phyloP scores from a whole-genome alignment of 2,329 filamentous ascomycete genomes.

The Knufia fluminis region DNA sequence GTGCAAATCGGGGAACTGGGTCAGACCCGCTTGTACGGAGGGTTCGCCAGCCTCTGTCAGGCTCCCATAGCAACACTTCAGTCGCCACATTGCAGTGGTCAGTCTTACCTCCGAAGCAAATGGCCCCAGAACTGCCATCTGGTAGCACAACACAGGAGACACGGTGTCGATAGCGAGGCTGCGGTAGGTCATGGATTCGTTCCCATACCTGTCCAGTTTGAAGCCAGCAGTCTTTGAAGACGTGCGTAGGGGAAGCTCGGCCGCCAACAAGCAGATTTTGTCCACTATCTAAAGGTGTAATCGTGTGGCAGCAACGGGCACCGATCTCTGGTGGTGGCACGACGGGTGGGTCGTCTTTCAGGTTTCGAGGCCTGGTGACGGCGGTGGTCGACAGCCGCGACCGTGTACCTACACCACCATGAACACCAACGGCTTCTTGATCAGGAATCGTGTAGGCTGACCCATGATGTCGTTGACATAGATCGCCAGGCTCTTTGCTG shows the following conservation, averaged over 20 bases:
- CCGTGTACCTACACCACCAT: slow-evolving; percentile 38
- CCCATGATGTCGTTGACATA: slow-evolving; percentile 52
- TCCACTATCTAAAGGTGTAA: slow-evolving; percentile 53
- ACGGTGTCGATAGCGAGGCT: slow-evolving; percentile 67
- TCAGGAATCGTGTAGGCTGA: slow-evolving; percentile 39
- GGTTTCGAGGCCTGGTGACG: slow-evolving; percentile 38
- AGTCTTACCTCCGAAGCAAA: slow-evolving; percentile 56
- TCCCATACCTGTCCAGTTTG: slow-evolving; percentile 56
- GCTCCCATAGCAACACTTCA: slow-evolving; percentile 48
- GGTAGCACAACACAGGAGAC: slow-evolving; percentile 40
- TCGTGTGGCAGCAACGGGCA: slow-evolving; percentile 62
- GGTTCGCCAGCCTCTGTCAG: slow-evolving; percentile 42
- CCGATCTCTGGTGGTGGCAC: slow-evolving; percentile 32
- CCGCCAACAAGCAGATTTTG: slow-evolving; percentile 65
- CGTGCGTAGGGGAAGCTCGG: slow-evolving; percentile 62
- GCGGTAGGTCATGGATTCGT: slow-evolving; percentile 54
- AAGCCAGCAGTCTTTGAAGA: slow-evolving; percentile 67
- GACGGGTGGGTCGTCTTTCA: slow-evolving; percentile 39
- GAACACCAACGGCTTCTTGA: slow-evolving; percentile 28
- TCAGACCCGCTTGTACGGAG: slow-evolving; percentile 28
- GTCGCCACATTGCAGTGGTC: slow-evolving; percentile 41
- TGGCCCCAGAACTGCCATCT: slow-evolving; percentile 34
- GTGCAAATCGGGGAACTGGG: slow-evolving; percentile 48
- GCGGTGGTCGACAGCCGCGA: slow-evolving; percentile 40
- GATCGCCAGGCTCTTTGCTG: slow-evolving; percentile 31